phyloP scores from a whole-genome alignment of 2,329 filamentous ascomycete species.

The Microsporum ferrugineum region DNA sequence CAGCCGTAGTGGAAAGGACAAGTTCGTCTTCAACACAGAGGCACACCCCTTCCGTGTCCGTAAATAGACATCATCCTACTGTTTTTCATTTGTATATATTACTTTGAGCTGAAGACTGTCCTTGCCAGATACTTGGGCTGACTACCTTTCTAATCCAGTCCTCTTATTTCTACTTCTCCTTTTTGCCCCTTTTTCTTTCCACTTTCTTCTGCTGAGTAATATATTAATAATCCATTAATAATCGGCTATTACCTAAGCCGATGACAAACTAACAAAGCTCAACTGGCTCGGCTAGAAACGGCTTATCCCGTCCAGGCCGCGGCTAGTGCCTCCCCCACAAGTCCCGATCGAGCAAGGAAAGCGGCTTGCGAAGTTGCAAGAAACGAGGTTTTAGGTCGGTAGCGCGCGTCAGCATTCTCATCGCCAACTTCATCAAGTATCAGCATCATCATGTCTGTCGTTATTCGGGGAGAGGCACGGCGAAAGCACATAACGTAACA shows the following conservation, averaged over 20 bases:
- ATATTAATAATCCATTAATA: neutral
- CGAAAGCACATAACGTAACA: neutral
- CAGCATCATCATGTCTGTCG: neutral
- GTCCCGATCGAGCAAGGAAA: slow-evolving; percentile 3
- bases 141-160: neutral
- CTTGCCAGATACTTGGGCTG: neutral
- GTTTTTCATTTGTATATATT: neutral
- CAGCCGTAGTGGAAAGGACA: slow-evolving; percentile 38
- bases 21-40: slow-evolving; percentile 55
- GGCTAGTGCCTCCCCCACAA: neutral
- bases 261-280: neutral
- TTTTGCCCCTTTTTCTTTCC: neutral
- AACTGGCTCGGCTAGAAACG: neutral
- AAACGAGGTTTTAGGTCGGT: neutral
- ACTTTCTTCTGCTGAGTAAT: neutral
- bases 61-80: neutral
- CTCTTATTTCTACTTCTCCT: neutral
- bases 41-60: slow-evolving; percentile 45
- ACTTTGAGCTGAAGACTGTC: neutral
- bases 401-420: slow-evolving; percentile 1
- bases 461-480: neutral
- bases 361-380: neutral
- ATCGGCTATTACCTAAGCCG: neutral
- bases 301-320: neutral
- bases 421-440: neutral